A percentile compares a stretch with the other conserved stretches of the same genome.
Evolutionary conservation across 2,329 filamentous ascomycete species (phyloP).

Genomic region (Aureobasidium zeae): DNA sequence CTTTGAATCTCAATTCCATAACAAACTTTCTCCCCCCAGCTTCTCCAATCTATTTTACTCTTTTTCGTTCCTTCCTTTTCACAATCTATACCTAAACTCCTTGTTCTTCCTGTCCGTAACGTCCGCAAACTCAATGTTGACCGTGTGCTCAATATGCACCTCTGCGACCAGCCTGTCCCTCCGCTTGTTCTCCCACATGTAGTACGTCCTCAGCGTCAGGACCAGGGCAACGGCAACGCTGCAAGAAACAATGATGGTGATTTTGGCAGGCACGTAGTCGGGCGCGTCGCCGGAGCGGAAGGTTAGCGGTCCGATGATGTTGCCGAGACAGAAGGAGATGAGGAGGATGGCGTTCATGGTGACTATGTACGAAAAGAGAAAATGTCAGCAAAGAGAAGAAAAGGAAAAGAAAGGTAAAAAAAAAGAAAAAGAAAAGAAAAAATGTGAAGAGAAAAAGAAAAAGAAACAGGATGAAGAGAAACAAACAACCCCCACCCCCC

Average conservation of each 20-base stretch:
- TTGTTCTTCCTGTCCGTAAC: slow-evolving; percentile 26
- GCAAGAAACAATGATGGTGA: slow-evolving; percentile 32
- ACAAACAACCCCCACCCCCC: no score
- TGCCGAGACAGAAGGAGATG: slow-evolving; percentile 29
- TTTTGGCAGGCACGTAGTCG: slow-evolving; percentile 36
- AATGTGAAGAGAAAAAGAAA: background rate
- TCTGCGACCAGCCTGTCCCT: slow-evolving; percentile 23
- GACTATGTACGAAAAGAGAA: slow-evolving; percentile 30
- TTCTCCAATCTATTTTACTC: no score
- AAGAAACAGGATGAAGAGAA: no score
- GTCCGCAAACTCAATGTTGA: slow-evolving; percentile 21
- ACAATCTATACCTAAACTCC: slow-evolving; percentile 22
- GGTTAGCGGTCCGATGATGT: slow-evolving; percentile 35
- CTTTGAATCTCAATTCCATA: no score
- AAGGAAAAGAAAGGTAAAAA: background rate
- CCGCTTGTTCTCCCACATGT: slow-evolving; percentile 37
- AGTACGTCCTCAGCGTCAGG: slow-evolving; percentile 41
- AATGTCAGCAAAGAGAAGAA: background rate
- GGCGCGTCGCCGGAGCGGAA: slow-evolving; percentile 32
- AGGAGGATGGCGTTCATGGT: slow-evolving; percentile 57
- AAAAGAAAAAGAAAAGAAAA: no score
- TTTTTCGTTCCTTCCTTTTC: background rate
- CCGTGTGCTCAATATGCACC: slow-evolving; percentile 23
- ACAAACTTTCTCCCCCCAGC: no score
- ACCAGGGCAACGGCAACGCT: slow-evolving; percentile 32